Base-by-base conservation (phyloP, 129 eudicot genomes). In the Chrysanthemum seticuspe region DNA sequence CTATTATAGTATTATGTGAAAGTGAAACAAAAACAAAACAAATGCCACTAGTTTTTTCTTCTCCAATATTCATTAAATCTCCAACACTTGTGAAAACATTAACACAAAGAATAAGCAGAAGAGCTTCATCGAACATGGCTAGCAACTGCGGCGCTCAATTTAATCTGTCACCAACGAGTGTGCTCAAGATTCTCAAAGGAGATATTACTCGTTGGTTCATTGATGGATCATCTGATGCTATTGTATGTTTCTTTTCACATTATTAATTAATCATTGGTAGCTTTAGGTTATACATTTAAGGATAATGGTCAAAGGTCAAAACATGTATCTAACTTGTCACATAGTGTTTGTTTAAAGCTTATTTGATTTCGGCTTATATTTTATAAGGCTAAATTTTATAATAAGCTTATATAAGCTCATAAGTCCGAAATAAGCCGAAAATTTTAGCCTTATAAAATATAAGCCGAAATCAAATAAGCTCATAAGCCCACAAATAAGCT, bases 131-230 rank as follows among this genome's bases (percentile, higher is more conserved):
- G 51, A 78, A 1, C 31, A 78, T 78, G 82, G 72, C 87, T 84
- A 40, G 77, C 51, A 74, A 64, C 58, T 71, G 55, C 50, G 61
- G 64, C 13, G 84, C 72, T 61, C 74, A 67, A 53, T 87, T 87
- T 64, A 74, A 72, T 66, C 71, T 89, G 67, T 75, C 96, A 25
- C 70, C 89, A 23, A 53, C 87, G 49, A 81, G 81, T 25, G 63
- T 55, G 52, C 80, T 92, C 40, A 87, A 87, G 85, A 89, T 92
- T 70, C 88, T 78, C 79, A 85, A 82, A 83, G 95, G 98, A 11
- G 98, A 92, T 76, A 89, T 92, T 40, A 92, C 98, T 72, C 82
- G 70, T 40, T 92, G 98, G 98, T 85, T 71, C 71, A 75, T 92
- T 57, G 95, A 92, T 81, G 87, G 88, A 63, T 85, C 90, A 14